Percentiles rank a stretch among this genome's conserved stretches.
These are phyloP conservation scores for Xylariaceae sp. DNA, from an alignment of 2,329 filamentous ascomycete species.

Conservation along the genomic window DNA sequence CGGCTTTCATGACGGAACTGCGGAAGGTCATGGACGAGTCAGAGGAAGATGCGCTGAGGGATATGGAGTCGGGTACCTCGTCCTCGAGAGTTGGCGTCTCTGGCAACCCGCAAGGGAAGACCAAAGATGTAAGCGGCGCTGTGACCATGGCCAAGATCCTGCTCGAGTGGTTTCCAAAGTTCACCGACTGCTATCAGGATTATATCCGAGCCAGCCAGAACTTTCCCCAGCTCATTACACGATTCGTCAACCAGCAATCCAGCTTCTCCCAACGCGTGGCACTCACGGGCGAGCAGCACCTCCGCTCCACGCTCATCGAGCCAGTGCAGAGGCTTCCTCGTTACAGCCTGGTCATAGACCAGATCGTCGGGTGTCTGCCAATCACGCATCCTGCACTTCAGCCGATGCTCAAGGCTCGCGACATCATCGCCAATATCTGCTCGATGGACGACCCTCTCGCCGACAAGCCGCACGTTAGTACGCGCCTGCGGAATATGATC, in stretches of 20 bases:
- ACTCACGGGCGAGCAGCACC: slow-evolving; percentile 78
- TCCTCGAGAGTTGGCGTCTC: slow-evolving; percentile 34
- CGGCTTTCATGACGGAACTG: slow-evolving; percentile 70
- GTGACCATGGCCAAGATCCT: slow-evolving; percentile 72
- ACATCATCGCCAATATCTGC: slow-evolving; percentile 94
- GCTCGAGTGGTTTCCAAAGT: slow-evolving; percentile 86
- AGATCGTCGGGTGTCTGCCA: slow-evolving; percentile 80
- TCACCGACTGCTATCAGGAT: slow-evolving; percentile 83
- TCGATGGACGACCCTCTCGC: slow-evolving; percentile 69
- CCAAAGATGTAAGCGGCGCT: slow-evolving; percentile 69
- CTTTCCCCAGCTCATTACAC: slow-evolving; percentile 73
- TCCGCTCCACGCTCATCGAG: slow-evolving; percentile 90
- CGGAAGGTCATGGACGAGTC: slow-evolving; percentile 72
- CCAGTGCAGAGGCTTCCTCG: slow-evolving; percentile 89
- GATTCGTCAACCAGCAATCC: slow-evolving; percentile 71
- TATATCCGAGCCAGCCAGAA: slow-evolving; percentile 88
- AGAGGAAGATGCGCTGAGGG: slow-evolving; percentile 69
- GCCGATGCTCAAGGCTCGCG: slow-evolving; percentile 76
- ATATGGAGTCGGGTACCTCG: slow-evolving; percentile 57
- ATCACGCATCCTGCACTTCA: slow-evolving; percentile 79
- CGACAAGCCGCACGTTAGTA: slow-evolving; percentile 66
- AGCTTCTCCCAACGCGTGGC: slow-evolving; percentile 75
- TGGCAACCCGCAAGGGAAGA: slow-evolving; percentile 36
- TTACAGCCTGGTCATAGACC: slow-evolving; percentile 94
- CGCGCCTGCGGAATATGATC: slow-evolving; percentile 67